Evolutionary conservation across 768 basidiomycete genomes (phyloP), one percentile per base, ranked within the genome.

Genomic region (Calvatia gigantea): DNA sequence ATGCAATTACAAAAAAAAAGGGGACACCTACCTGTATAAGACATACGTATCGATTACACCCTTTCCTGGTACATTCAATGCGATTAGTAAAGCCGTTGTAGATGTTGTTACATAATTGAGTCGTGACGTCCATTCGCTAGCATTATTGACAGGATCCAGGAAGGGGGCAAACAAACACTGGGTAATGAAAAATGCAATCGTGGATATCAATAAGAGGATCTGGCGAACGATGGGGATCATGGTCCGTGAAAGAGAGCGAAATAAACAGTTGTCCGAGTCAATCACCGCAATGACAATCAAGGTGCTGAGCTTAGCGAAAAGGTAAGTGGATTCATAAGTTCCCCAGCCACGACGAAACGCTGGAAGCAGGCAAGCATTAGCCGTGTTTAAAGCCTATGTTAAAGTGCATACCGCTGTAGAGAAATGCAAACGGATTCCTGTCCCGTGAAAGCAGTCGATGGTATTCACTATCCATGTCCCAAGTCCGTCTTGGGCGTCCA

Each of bases 301-400:
- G 14, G 83, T 81, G 60, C 79, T 78, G 42, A 91, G 77, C 66
- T 91, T 92, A 17, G 86, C 82, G 58, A 82, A 75, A n/a, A 89
- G 76, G 61, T 82, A 86, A 12, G 74, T 76, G 1, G 85, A 78
- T 63, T 85, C 76, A 62, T 86, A 87, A 2, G 82, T 78, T 2
- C 77, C 86, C 85, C 87, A 90, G 8, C 75, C 76, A 3, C 86
- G 76, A 5, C 90, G 84, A 63, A 84, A 90, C 17, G 80, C 89
- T 90, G 58, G 6, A 54, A 2, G 32, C 50, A 27, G 48, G 50
- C n/a, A 62, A 49, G 28, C 52, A 37, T 46, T 44, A 56, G 15
- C 28, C 51, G 35, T 17, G 42, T 55, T 35, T 1, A 12, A 3
- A n/a, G 6, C 17, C 12, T 44, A 29, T 35, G 4, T 15, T 33